Percentiles rank a stretch among this genome's conserved stretches.
Evolutionary conservation across 108 stramenopile species (phyloP).

Genomic region (Licmophora abbreviata): DNA sequence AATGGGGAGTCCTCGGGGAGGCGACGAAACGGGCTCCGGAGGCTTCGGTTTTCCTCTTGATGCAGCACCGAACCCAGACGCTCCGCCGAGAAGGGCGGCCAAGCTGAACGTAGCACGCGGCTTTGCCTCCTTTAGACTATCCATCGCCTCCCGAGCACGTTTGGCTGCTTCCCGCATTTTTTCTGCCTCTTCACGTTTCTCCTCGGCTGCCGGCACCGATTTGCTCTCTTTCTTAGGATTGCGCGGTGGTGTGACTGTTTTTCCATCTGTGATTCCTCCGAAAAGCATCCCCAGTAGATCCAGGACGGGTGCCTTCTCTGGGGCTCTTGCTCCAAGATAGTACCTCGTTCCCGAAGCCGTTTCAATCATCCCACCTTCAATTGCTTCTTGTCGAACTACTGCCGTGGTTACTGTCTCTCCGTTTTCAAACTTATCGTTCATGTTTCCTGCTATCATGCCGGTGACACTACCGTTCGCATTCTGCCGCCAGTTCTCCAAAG

Average conservation of each 20-base stretch:
- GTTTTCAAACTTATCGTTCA: constrained; percentile 55
- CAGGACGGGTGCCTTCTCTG: too few relatives aligned
- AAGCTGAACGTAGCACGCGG: constrained; percentile 6
- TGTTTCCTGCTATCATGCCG: constrained; percentile 56
- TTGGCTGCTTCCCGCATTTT: background rate
- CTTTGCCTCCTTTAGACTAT: constrained; percentile 2
- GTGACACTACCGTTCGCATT: constrained; percentile 57
- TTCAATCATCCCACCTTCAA: constrained; percentile 38
- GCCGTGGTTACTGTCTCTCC: constrained; percentile 69
- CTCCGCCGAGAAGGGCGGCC: background rate
- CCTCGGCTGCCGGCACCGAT: too few relatives aligned
- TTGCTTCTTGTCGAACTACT: constrained; percentile 18
- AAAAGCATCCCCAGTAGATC: too few relatives aligned
- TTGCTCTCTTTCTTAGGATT: too few relatives aligned
- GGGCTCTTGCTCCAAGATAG: too few relatives aligned
- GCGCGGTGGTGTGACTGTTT: too few relatives aligned
- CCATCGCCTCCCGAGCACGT: background rate
- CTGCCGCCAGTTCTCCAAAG: constrained; percentile 53
- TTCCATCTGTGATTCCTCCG: too few relatives aligned
- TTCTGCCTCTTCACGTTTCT: background rate
- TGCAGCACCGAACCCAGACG: background rate
- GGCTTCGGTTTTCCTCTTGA: background rate
- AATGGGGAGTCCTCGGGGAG: constrained; percentile 21
- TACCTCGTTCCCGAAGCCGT: constrained; percentile 72
- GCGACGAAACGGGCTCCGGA: background rate